Percentiles rank a stretch among this genome's conserved stretches.
Evolutionary conservation across 139 green algal genomes (phyloP).

Genomic region (Micromonas pusilla): DNA sequence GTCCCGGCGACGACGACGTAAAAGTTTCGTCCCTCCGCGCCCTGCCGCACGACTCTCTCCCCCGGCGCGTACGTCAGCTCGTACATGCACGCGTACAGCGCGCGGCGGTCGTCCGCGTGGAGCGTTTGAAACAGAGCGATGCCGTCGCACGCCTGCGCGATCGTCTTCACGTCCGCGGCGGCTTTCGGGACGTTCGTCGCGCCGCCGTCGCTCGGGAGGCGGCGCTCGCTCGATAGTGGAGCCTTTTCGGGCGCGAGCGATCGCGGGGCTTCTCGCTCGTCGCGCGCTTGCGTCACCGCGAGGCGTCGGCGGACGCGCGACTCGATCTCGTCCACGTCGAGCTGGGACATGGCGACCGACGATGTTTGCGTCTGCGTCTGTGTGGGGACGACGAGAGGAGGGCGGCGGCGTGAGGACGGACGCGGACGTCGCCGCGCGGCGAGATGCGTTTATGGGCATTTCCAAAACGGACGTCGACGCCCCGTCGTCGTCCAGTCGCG

Average conservation of each 20-base stretch:
- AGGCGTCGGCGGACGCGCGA: not conserved
- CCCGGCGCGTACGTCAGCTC: not conserved
- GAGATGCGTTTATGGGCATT: no score
- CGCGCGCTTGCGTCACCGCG: not conserved
- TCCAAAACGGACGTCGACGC: no score
- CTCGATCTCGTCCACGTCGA: no score
- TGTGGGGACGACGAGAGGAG: no score
- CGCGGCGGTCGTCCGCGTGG: not conserved
- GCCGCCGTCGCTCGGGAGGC: not conserved
- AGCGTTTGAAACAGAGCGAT: not conserved
- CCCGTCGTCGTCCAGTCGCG: no score
- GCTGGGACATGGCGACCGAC: no score
- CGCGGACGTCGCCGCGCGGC: no score
- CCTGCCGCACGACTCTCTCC: slow-evolving; percentile 11
- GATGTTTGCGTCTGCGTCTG: no score
- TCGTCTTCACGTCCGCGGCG: not conserved
- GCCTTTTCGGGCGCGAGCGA: not conserved
- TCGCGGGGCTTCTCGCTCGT: no score
- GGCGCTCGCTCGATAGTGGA: not conserved
- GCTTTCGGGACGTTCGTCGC: not conserved
- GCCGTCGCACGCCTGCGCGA: not conserved
- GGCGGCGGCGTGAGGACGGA: no score
- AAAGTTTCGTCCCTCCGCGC: slow-evolving; percentile 25
- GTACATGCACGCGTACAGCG: not conserved
- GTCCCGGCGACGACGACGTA: slow-evolving; percentile 25